These are phyloP conservation scores for Saccharomyces jurei DNA, from an alignment of 805 yeast species.

Conservation along the genomic window DNA sequence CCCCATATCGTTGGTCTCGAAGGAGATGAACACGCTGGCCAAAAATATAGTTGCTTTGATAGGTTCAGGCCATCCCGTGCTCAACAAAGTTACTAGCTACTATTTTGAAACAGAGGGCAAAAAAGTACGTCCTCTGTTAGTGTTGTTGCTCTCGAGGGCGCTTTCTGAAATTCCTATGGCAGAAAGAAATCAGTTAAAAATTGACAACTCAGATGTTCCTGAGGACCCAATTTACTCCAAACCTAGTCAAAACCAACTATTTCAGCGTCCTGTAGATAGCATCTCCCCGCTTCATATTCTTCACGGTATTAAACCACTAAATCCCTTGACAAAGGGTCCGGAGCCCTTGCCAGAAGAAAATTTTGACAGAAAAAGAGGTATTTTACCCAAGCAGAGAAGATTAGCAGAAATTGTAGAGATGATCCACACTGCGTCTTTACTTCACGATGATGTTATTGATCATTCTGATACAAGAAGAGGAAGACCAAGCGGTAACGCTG, in stretches of 20 bases:
- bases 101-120: conserved; percentile 96
- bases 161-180: conserved; percentile 63
- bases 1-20: conserved; percentile 84
- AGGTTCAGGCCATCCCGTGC: conserved; percentile 90
- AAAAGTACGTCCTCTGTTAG: conserved; percentile 87
- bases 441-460: conserved; percentile 97
- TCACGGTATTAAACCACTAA: conserved; percentile 88
- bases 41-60: conserved; percentile 76
- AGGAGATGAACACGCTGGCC: conserved; percentile 86
- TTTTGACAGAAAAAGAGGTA: conserved; percentile 54
- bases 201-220: conserved; percentile 58
- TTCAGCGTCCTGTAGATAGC: conserved; percentile 42
- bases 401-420: conserved; percentile 95
- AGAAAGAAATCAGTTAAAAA: conserved; percentile 53
- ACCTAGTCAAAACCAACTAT: conserved; percentile 48
- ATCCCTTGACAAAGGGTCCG: conserved; percentile 79
- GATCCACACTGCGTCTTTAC: conserved; percentile 93
- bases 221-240: conserved; percentile 58
- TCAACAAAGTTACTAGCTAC: conserved; percentile 86
- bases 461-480: conserved; percentile 82
- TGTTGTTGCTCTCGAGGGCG: conserved; percentile 74
- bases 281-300: conserved; percentile 76
- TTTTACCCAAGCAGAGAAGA: conserved; percentile 88
- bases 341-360: conserved; percentile 48
- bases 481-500: conserved; percentile 82